Evolutionary conservation across 352 stramenopile species (phyloP).

Genomic region (Phytophthora cactorum): DNA sequence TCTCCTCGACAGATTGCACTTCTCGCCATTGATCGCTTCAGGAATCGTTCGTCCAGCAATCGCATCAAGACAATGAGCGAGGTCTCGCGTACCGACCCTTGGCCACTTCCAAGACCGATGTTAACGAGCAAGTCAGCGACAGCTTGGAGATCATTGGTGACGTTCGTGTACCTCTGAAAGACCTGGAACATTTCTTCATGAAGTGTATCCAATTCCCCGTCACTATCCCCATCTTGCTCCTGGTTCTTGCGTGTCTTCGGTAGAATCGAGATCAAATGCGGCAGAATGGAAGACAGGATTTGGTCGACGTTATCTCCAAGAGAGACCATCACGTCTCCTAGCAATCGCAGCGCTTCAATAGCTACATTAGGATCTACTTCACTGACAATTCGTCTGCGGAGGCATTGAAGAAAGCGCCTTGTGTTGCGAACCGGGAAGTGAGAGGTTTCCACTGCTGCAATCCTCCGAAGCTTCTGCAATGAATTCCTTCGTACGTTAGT

Average conservation of each 20-base stretch:
- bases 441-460: conserved; percentile 64
- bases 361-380: conserved; percentile 47
- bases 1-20: conserved; percentile 46
- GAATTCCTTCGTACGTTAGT: conserved; percentile 53
- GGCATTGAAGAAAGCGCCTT: conserved; percentile 73
- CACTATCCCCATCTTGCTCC: conserved; percentile 19
- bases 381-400: conserved; percentile 59
- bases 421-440: conserved; percentile 79
- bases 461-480: conserved; percentile 68
- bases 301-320: conserved; percentile 71
- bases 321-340: conserved; percentile 73
- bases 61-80: conserved; percentile 53
- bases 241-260: conserved; percentile 22
- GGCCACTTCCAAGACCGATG: conserved; percentile 51
- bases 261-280: conserved; percentile 64
- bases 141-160: conserved; percentile 66
- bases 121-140: conserved; percentile 71
- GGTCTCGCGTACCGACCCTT: conserved; percentile 52
- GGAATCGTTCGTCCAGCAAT: conserved; percentile 67
- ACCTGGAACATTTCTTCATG: conserved; percentile 68
- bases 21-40: conserved; percentile 23
- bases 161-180: conserved; percentile 66
- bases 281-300: conserved; percentile 70
- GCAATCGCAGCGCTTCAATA: conserved; percentile 57
- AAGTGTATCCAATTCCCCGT: conserved; percentile 26